A percentile compares a stretch with the other conserved stretches of the same genome.
phyloP scores from a whole-genome alignment of 345 rosid genomes.

The Syzygium jambos region DNA sequence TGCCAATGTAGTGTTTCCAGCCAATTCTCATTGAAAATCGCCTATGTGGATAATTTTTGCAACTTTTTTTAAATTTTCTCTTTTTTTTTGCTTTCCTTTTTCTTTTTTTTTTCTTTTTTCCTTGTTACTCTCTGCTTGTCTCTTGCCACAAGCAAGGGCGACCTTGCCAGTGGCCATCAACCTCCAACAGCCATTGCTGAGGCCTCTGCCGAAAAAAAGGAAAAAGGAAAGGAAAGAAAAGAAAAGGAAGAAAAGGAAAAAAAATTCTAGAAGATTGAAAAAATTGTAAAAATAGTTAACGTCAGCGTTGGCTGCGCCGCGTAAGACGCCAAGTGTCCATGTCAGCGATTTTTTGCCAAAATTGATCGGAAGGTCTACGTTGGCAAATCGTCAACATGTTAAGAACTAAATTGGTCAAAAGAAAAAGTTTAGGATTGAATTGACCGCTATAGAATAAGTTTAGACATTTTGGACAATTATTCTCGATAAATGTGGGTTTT shows the following conservation, averaged over 20 bases:
- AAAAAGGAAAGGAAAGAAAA: neutral
- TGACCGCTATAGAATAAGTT: neutral
- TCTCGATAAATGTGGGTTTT: neutral
- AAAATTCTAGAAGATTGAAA: no score
- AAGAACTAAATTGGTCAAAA: neutral
- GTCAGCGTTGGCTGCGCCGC: neutral
- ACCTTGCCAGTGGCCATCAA: neutral
- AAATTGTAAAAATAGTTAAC: neutral
- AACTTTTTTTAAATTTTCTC: no score
- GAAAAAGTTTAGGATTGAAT: neutral
- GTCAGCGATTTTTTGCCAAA: no score
- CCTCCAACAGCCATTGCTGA: neutral
- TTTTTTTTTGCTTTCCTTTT: neutral
- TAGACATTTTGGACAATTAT: neutral
- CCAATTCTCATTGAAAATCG: neutral
- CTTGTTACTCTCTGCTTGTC: neutral
- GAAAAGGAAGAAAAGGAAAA: neutral
- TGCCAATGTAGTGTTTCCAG: neutral
- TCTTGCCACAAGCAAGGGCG: fast-evolving
- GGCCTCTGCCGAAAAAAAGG: no score
- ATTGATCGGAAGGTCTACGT: no score
- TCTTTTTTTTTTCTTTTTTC: neutral
- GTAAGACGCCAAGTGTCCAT: no score
- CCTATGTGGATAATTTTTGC: no score
- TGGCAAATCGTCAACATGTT: neutral